Evolutionary conservation across 1,284 basidiomycete species (phyloP).

Genomic region (Sphagnurus paluster): DNA sequence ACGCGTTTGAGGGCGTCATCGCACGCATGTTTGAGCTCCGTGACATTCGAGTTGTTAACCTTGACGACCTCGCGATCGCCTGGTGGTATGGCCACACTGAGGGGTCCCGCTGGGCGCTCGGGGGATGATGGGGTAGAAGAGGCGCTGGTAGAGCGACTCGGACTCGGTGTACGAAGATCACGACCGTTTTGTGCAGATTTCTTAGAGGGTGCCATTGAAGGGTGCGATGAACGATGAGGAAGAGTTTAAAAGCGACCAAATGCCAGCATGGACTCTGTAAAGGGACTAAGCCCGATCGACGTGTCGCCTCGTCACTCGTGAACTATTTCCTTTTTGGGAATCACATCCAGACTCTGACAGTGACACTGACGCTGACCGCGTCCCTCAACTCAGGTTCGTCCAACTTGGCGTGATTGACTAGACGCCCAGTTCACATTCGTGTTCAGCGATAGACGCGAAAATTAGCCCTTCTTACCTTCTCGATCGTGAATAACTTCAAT

Average conservation of each 20-base stretch:
- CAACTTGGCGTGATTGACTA: no score
- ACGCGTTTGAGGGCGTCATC: slow-evolving; percentile 91
- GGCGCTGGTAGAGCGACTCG: slow-evolving; percentile 17
- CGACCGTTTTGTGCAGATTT: slow-evolving; percentile 21
- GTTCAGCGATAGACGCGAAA: no score
- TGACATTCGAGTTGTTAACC: slow-evolving; percentile 80
- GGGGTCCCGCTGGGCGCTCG: slow-evolving; percentile 50
- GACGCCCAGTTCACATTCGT: no score
- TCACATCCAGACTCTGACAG: no score
- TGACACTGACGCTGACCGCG: no score
- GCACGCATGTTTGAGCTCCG: slow-evolving; percentile 86
- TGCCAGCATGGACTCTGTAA: slow-evolving; percentile 13
- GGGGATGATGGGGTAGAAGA: slow-evolving; percentile 31
- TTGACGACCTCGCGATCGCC: slow-evolving; percentile 68
- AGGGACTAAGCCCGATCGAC: slow-evolving; percentile 18
- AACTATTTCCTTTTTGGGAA: slow-evolving; percentile 20
- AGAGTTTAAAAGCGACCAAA: slow-evolving; percentile 20
- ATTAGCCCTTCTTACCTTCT: no score
- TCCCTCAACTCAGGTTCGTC: no score
- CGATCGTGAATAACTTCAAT: no score
- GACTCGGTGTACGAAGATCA: slow-evolving; percentile 19
- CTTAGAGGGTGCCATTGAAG: slow-evolving; percentile 29
- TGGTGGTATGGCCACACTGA: slow-evolving; percentile 45
- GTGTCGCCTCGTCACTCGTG: slow-evolving; percentile 24
- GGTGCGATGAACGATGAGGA: background rate